A percentile compares a stretch with the other conserved stretches of the same genome.
Conservation (phyloP, 2,329 filamentous ascomycete species). For the Trichophyton verrucosum region DNA sequence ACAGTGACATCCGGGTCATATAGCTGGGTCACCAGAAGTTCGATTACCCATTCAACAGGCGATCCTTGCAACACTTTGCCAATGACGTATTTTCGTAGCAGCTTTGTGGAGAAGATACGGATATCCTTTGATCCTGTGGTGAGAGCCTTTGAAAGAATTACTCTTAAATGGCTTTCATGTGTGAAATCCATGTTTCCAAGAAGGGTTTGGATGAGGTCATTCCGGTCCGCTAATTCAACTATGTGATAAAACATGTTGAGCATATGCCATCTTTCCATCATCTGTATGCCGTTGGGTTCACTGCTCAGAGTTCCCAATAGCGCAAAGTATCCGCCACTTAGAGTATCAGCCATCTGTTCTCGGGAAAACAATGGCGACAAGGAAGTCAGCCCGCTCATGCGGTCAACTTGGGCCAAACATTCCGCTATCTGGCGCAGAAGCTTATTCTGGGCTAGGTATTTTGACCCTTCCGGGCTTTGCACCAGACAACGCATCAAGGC, state of each 20-base stretch:
- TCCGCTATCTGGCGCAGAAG: slow-evolving; percentile 86
- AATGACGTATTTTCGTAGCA: slow-evolving; percentile 75
- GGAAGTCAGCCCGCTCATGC: slow-evolving; percentile 55
- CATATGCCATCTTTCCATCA: slow-evolving; percentile 93
- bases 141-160: slow-evolving; percentile 85
- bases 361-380: slow-evolving; percentile 79
- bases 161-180: slow-evolving; percentile 73
- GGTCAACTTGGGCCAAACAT: slow-evolving; percentile 88
- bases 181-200: slow-evolving; percentile 88
- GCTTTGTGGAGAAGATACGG: slow-evolving; percentile 76
- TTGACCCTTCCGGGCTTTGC: slow-evolving; percentile 71
- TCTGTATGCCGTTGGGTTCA: slow-evolving; percentile 68
- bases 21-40: slow-evolving; percentile 89
- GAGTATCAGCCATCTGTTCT: slow-evolving; percentile 70
- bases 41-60: slow-evolving; percentile 77
- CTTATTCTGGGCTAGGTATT: slow-evolving; percentile 83
- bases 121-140: slow-evolving; percentile 85
- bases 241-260: slow-evolving; percentile 99
- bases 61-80: slow-evolving; percentile 36
- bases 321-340: slow-evolving; percentile 87
- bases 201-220: slow-evolving; percentile 79
- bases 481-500: slow-evolving; percentile 75
- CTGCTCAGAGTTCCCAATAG: slow-evolving; percentile 80
- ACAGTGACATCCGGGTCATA: slow-evolving; percentile 97
- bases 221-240: slow-evolving; percentile 76